Percentiles rank a stretch among this genome's conserved stretches.
phyloP scores from a whole-genome alignment of 176 grass and related monocot genomes.

The Aegilops sharonensis region DNA sequence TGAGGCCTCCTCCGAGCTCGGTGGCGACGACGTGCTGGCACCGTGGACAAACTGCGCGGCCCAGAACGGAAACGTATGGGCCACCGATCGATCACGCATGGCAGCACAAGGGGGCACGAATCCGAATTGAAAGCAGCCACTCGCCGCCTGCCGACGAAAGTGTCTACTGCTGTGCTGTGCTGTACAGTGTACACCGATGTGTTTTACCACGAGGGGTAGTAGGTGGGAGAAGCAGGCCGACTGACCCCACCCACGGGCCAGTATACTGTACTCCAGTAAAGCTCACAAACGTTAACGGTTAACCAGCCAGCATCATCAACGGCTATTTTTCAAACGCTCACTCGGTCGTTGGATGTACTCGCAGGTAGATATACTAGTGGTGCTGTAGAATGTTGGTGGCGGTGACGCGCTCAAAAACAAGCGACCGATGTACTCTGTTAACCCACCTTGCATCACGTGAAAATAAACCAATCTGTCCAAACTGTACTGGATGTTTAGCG shows the following conservation, averaged over 20 bases:
- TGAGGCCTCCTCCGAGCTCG: too few species aligned
- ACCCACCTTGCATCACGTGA: background rate
- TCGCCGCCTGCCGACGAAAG: slow-evolving; percentile 18
- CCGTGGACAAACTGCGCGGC: background rate
- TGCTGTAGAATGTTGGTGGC: background rate
- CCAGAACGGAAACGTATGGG: background rate
- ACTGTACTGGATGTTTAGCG: too few species aligned
- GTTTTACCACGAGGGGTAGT: background rate
- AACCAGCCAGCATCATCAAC: background rate
- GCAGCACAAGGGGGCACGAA: background rate
- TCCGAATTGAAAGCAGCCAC: background rate
- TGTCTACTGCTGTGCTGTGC: too few species aligned
- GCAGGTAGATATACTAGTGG: too few species aligned
- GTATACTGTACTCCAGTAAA: background rate
- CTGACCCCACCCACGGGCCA: background rate
- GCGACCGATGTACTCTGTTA: background rate
- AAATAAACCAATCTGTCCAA: too few species aligned
- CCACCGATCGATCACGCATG: background rate
- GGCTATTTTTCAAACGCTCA: slow-evolving; percentile 37
- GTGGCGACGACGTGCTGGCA: too few species aligned
- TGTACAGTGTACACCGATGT: too few species aligned
- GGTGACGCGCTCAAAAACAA: background rate
- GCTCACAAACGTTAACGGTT: background rate
- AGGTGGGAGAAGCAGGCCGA: background rate
- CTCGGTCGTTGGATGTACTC: too few species aligned